Evolutionary conservation across 306 rosid genomes (phyloP).

Genomic region (Castanea sativa): DNA sequence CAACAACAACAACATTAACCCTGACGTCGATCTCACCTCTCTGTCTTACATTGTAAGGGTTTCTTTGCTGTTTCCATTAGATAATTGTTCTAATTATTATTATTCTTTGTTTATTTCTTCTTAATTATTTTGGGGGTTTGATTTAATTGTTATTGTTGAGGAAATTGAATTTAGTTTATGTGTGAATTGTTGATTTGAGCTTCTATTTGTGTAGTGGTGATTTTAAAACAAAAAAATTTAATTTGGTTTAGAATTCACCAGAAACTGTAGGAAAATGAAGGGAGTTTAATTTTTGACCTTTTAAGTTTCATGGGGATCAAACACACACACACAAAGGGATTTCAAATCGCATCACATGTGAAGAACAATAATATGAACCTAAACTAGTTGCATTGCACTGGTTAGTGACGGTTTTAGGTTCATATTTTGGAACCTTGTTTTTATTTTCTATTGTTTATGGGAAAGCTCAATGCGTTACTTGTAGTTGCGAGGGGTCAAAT

Average conservation of each 20-base stretch:
- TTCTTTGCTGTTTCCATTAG: conserved; percentile 25
- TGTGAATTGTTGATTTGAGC: conserved; percentile 18
- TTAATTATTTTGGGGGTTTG: background rate
- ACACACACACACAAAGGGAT: background rate
- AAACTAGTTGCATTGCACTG: too few species aligned
- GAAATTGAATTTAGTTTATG: conserved; percentile 5
- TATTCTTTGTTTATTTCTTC: background rate
- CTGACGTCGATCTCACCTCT: conserved; percentile 42
- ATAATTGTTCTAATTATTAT: conserved; percentile 21
- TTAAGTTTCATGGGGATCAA: background rate
- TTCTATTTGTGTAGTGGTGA: conserved; percentile 10
- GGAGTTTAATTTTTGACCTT: conserved; percentile 6
- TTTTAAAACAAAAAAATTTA: background rate
- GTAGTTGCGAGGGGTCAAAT: too few species aligned
- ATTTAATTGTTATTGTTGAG: background rate
- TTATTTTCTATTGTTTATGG: too few species aligned
- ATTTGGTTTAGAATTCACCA: conserved; percentile 15
- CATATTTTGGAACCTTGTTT: too few species aligned
- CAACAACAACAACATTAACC: conserved; percentile 36
- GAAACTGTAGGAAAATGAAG: conserved; percentile 2
- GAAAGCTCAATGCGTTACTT: too few species aligned
- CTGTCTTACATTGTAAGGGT: conserved; percentile 74
- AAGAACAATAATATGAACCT: background rate
- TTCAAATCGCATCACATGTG: background rate
- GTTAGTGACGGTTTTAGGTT: too few species aligned